phyloP scores from a whole-genome alignment of 2,329 filamentous ascomycete species.

The Xylariaceae sp. region DNA sequence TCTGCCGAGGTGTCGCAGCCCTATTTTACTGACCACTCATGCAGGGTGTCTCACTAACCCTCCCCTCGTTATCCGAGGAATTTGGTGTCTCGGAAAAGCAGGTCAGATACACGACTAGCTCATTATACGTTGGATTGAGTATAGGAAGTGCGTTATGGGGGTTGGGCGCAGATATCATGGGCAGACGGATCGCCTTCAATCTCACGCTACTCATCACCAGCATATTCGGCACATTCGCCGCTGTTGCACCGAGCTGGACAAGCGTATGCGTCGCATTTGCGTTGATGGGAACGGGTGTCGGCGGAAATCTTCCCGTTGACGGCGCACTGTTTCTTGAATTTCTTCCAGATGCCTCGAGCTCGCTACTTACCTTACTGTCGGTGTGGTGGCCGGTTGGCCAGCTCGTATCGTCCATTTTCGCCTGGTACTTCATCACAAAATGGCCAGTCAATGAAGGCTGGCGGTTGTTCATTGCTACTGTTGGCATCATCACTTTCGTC shows the following conservation, averaged over 20 bases:
- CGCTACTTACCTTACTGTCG: constrained; percentile 73
- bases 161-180: constrained; percentile 71
- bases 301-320: constrained; percentile 22
- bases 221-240: constrained; percentile 68
- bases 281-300: constrained; percentile 21
- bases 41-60: constrained; percentile 70
- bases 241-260: constrained; percentile 65
- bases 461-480: constrained; percentile 68
- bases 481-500: constrained; percentile 67
- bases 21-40: constrained; percentile 17
- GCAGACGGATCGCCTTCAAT: constrained; percentile 79
- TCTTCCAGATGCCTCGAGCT: constrained; percentile 68
- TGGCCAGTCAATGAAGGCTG: constrained; percentile 69
- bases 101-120: constrained; percentile 76
- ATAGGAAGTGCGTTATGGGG: constrained; percentile 80
- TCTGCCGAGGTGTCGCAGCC: constrained; percentile 1
- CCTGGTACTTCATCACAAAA: constrained; percentile 71
- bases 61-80: constrained; percentile 70
- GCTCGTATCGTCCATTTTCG: constrained; percentile 65
- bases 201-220: constrained; percentile 70
- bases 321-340: constrained; percentile 82
- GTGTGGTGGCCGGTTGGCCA: constrained; percentile 87
- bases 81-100: constrained; percentile 67
- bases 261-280: constrained; percentile 44
- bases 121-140: constrained; percentile 72